These are phyloP conservation scores for Sungouiozyma intestinalis DNA, from an alignment of 805 yeast species.

Conservation along the genomic window DNA sequence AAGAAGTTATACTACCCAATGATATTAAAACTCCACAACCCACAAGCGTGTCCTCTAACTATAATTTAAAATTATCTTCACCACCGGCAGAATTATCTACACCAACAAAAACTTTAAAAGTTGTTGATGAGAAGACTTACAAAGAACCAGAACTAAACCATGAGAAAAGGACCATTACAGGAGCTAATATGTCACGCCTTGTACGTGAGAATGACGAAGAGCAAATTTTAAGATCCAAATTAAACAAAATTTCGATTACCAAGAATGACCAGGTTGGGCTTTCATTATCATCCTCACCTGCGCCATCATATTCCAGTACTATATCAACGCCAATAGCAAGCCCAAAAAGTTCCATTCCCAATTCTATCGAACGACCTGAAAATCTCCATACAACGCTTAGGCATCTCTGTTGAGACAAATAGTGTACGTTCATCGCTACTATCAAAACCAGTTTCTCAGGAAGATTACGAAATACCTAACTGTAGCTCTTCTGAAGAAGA, in stretches of 20 bases:
- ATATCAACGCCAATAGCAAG: slow-evolving; percentile 13
- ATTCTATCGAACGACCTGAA: background rate
- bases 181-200: background rate
- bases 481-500: too few species aligned
- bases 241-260: background rate
- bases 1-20: background rate
- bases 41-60: background rate
- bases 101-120: slow-evolving; percentile 2
- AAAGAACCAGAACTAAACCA: background rate
- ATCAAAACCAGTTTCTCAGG: background rate
- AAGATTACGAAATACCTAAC: background rate
- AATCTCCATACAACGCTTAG: slow-evolving; percentile 6
- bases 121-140: background rate
- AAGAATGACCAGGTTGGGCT: slow-evolving; percentile 1
- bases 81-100: slow-evolving; percentile 4
- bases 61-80: background rate
- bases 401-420: slow-evolving; percentile 6
- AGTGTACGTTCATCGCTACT: background rate
- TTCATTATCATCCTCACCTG: slow-evolving; percentile 9
- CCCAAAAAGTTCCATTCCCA: slow-evolving; percentile 3
- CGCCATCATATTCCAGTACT: slow-evolving; percentile 6
- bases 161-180: background rate
- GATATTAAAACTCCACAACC: background rate
- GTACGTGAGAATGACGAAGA: background rate
- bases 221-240: background rate